phyloP scores from a whole-genome alignment of 2,329 filamentous ascomycete species.

The Zarea fungicola region DNA sequence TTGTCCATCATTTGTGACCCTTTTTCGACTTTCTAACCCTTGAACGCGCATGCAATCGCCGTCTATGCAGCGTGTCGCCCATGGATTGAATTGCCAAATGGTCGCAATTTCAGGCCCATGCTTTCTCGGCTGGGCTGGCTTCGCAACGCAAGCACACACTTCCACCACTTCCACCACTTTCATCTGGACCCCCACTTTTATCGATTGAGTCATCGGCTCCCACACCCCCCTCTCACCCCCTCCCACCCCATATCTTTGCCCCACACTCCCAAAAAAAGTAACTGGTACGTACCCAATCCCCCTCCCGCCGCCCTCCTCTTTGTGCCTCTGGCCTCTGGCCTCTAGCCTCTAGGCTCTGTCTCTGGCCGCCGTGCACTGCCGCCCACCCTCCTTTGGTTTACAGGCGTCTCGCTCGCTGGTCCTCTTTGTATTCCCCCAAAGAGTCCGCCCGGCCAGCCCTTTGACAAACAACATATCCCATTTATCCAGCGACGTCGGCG shows the following conservation, averaged over 20 bases:
- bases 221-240: background rate
- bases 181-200: slow-evolving; percentile 8
- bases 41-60: no score
- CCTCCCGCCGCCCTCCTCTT: background rate
- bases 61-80: no score
- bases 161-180: no score
- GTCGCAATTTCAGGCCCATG: no score
- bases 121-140: background rate
- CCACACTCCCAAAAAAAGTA: background rate
- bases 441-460: background rate
- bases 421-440: background rate
- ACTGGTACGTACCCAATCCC: background rate
- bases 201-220: slow-evolving; percentile 10
- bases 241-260: background rate
- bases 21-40: no score
- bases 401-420: slow-evolving; percentile 2
- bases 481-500: no score
- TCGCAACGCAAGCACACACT: background rate
- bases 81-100: no score
- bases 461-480: background rate
- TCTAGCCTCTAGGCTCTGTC: background rate
- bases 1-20: no score
- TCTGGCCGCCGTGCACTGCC: background rate
- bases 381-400: background rate
- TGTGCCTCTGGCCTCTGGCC: background rate